Evolutionary conservation across 2,329 filamentous ascomycete species (phyloP).

Genomic region (Cladobotryum protrusum): DNA sequence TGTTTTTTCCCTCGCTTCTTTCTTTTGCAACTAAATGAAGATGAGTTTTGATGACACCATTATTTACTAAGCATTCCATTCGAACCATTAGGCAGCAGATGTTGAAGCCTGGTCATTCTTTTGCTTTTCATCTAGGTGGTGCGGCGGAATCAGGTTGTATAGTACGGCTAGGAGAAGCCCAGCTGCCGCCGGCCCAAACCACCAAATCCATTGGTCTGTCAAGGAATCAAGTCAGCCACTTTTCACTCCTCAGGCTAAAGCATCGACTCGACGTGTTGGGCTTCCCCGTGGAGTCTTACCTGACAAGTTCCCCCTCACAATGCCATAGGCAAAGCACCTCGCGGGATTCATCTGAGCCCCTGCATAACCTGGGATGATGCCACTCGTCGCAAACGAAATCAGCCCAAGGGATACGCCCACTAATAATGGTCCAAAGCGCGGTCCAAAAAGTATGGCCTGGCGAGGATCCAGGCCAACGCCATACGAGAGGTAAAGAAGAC

Average conservation of each 20-base stretch:
- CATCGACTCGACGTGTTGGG: slow-evolving; percentile 14
- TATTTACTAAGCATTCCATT: not conserved
- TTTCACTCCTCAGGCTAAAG: not conserved
- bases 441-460: slow-evolving; percentile 43
- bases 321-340: slow-evolving; percentile 38
- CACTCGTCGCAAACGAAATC: slow-evolving; percentile 31
- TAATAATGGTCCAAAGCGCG: slow-evolving; percentile 41
- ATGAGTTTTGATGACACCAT: not conserved
- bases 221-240: not conserved
- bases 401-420: slow-evolving; percentile 37
- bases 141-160: slow-evolving; percentile 27
- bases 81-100: not conserved
- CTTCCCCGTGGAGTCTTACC: slow-evolving; percentile 9
- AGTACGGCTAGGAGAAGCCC: slow-evolving; percentile 20
- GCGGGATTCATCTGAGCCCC: slow-evolving; percentile 40
- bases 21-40: too few relatives aligned
- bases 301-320: slow-evolving; percentile 26
- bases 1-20: too few relatives aligned
- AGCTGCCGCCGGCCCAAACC: slow-evolving; percentile 28
- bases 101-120: not conserved
- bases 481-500: slow-evolving; percentile 37
- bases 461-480: slow-evolving; percentile 48
- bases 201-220: slow-evolving; percentile 32
- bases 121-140: slow-evolving; percentile 12
- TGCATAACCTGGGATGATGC: slow-evolving; percentile 33